Evolutionary conservation across 1,284 basidiomycete species (phyloP), one percentile per base, ranked within the genome.

Genomic region (Sporisorium exsertum): DNA sequence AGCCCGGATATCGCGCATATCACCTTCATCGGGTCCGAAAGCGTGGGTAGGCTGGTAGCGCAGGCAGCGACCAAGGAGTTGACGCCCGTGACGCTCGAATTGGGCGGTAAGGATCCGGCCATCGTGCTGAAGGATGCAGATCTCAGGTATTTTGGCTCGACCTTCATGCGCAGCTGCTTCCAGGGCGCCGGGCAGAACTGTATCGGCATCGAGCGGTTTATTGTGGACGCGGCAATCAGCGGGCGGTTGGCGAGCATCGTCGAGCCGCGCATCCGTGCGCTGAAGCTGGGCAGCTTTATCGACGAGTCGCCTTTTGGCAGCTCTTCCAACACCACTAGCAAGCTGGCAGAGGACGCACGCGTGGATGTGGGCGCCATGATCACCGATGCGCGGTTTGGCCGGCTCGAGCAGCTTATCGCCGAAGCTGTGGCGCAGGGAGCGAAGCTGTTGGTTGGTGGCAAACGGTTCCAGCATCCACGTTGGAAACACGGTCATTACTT

Each of bases 161-260:
- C 88, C 0, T 88, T 81, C 24, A 61, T 84, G 68, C 72, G 82
- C 27, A 77, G 80, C 32, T 80, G 78, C 42, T 85, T 83, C 64
- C 94, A 95, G 88, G 94, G 94, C 70, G 89, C 90, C 46, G 96
- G 96, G 18, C 96, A 98, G 87, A 98, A 98, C 85, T 99, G 96
- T 85, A 96, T 84, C 42, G 82, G 95, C 29, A 93, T 96, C 66
- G 96, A 99, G 86, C 90, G 95, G 0, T 90, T 97, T 75, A 90
- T 98, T 50, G 94, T 98, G 35, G 93, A 94, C 78, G 84, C 87
- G 0, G 88, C 88, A 0, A 91, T 94, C 77, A 92, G 94, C 77
- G 89, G 92, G 33, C 88, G 90, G 7, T 89, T 99, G 56, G 89
- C 92, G 75, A 47, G 8, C 0, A 60, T 66, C 2, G 71, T 81